Evolutionary conservation across 164 flowering plant species (phyloP), one percentile per base, ranked within the genome.

Genomic region (Dillenia suffruticosa): DNA sequence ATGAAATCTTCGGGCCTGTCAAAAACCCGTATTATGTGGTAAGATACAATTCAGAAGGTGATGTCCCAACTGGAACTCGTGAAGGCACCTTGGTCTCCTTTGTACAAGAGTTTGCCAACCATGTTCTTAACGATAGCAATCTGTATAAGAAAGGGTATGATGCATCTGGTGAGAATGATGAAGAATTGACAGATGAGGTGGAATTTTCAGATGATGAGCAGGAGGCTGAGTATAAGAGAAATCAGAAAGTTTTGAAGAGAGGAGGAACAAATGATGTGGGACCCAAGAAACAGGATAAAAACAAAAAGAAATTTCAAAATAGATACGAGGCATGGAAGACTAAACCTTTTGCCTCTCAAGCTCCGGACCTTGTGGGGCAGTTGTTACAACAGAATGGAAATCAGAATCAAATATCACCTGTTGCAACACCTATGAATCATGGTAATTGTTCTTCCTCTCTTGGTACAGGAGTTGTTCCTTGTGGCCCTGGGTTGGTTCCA

Each of bases 151-250:
- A 85, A 77, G 97, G 97, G 12, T 87, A 95, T 63, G 97, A 90
- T 85, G 96, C 96, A 47, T 95, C 97, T 67, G 88, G 90, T 56
- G 93, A 82, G 43, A 79, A 95, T 68, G 97, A 92, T 66, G 98
- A 95, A 78, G 98, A 92, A 75, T 2, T 82, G 50, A 71, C 65
- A 11, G 91, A 90, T n/a, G 90, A 84, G 40, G 66, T 43, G 16
- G 98, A 95, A 70, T 95, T 88, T 74, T 92, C 98, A 22, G 98
- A 95, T 71, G 99, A 95, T 69, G 98, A 90, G 79, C 85, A 92
- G 71, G 99, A 92, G 80, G 96, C 94, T 4, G 97, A 90, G 73
- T 83, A 76, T 68, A 90, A 54, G 77, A 85, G 77, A 73, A 75
- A 63, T 79, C 70, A 70, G 45, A 83, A 77, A 56, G 72, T 74